These are phyloP conservation scores for Lentinus tigrinus DNA, from an alignment of 768 basidiomycete genomes.

Conservation along the genomic window DNA sequence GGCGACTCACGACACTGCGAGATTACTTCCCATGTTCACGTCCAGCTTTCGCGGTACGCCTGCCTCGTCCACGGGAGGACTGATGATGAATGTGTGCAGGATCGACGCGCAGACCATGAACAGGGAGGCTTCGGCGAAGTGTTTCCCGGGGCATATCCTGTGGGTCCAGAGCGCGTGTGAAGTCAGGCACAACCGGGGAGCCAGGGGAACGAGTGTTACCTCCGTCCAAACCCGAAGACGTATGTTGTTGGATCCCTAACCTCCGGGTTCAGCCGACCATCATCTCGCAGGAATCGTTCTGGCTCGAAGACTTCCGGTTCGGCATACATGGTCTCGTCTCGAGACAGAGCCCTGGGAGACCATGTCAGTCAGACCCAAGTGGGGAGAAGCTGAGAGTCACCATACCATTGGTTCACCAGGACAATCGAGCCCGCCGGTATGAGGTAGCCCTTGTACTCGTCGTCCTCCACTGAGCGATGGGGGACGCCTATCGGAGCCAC, in stretches of 20 bases:
- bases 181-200: neutral
- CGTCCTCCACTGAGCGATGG: slow-evolving; percentile 16
- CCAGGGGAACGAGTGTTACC: neutral
- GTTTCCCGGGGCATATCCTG: slow-evolving; percentile 4
- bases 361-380: neutral
- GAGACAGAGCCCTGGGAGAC: slow-evolving; percentile 33
- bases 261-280: slow-evolving; percentile 13
- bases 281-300: slow-evolving; percentile 36
- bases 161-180: neutral
- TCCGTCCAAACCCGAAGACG: slow-evolving; percentile 15
- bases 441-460: slow-evolving; percentile 22
- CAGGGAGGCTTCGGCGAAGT: neutral
- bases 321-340: slow-evolving; percentile 35
- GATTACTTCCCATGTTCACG: neutral
- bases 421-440: slow-evolving; percentile 28
- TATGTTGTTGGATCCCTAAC: slow-evolving; percentile 11
- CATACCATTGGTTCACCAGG: neutral
- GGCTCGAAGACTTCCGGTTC: slow-evolving; percentile 42
- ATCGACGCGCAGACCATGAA: neutral
- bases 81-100: neutral
- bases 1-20: neutral
- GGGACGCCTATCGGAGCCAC: slow-evolving; percentile 12
- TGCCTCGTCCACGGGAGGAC: neutral
- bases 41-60: neutral
- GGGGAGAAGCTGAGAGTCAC: neutral